Evolutionary conservation across 768 basidiomycete species (phyloP), one percentile per base, ranked within the genome.

Genomic region (Amanita jacksonii): DNA sequence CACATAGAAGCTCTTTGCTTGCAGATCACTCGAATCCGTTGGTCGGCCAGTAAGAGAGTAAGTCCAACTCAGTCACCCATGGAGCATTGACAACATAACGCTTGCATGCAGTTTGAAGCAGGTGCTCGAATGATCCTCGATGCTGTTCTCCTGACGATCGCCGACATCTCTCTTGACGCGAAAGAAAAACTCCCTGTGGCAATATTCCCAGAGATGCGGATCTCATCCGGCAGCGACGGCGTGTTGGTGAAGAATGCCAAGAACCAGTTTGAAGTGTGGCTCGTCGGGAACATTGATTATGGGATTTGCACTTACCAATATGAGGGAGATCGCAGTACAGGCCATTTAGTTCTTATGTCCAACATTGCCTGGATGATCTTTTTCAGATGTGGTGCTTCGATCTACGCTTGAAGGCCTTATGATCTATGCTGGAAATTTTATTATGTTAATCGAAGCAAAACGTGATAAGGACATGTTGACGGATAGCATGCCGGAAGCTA

Each of bases 171-270:
- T 25, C 34, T 40, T 40, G 43, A 49, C 23, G 35, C 25, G 20
- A 38, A 46, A 30, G 25, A 43, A 32, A 38, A 45, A n/a, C 25
- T 28, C 15, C 45, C 35, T 41, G 48, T 46, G 16, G 48, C 44
- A 27, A 49, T 49, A 3, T 49, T 47, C 40, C 48, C 45, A 16
- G 45, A 39, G 19, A 49, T 49, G 48, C 23, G 48, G 4, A 12
- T 49, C 25, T 15, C 33, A 23, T 45, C 44, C 28, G 44, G n/a
- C n/a, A n/a, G 48, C 22, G 45, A 46, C 15, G 48, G 48, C 28
- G 37, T 49, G 35, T 33, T 32, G 19, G 38, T 49, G 36, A 38
- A 23, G 22, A 46, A 49, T 34, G 12, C 48, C 16, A 38, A 12
- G 19, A 39, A 24, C 19, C 28, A 39, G 16, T 49, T 47, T 33